Evolutionary conservation across 2,329 filamentous ascomycete species (phyloP).

Genomic region (Penicillium brasilianum): DNA sequence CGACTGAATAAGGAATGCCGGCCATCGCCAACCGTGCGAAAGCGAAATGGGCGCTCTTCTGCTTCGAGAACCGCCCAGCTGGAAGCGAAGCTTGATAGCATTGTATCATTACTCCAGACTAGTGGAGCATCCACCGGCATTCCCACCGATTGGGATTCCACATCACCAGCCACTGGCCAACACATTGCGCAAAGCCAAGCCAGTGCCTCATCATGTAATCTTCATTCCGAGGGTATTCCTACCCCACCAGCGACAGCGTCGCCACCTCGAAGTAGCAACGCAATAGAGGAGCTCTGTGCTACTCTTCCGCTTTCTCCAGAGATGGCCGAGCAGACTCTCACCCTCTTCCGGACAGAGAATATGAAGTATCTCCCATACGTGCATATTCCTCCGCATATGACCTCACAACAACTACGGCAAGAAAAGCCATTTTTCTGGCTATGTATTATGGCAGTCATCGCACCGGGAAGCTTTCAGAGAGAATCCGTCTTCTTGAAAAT

Average conservation of each 20-base stretch:
- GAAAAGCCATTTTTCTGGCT: conserved; percentile 48
- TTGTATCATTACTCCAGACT: conserved; percentile 38
- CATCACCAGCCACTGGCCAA: conserved; percentile 2
- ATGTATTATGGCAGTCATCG: conserved; percentile 43
- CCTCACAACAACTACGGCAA: conserved; percentile 34
- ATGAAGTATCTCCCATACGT: conserved; percentile 37
- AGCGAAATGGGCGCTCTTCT: conserved; percentile 37
- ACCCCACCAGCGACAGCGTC: conserved; percentile 13
- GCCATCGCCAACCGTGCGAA: conserved; percentile 41
- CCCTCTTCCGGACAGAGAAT: conserved; percentile 30
- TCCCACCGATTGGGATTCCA: conserved; percentile 23
- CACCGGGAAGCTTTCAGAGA: conserved; percentile 22
- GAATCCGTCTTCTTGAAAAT: conserved; percentile 24
- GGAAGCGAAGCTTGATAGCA: conserved; percentile 38
- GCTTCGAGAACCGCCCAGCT: conserved; percentile 32
- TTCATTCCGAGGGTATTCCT: conserved; percentile 9
- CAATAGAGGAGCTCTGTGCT: conserved; percentile 16
- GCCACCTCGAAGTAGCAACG: background rate
- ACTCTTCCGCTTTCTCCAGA: conserved; percentile 23
- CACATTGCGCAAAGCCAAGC: conserved; percentile 6
- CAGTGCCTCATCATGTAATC: background rate
- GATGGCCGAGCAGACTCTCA: conserved; percentile 25
- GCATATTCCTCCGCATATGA: conserved; percentile 30
- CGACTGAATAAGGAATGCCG: conserved; percentile 50
- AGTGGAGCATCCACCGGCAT: conserved; percentile 21